These are phyloP conservation scores for Hypoxylon sp. DNA, from an alignment of 2,329 filamentous ascomycete species.

Conservation along the genomic window DNA sequence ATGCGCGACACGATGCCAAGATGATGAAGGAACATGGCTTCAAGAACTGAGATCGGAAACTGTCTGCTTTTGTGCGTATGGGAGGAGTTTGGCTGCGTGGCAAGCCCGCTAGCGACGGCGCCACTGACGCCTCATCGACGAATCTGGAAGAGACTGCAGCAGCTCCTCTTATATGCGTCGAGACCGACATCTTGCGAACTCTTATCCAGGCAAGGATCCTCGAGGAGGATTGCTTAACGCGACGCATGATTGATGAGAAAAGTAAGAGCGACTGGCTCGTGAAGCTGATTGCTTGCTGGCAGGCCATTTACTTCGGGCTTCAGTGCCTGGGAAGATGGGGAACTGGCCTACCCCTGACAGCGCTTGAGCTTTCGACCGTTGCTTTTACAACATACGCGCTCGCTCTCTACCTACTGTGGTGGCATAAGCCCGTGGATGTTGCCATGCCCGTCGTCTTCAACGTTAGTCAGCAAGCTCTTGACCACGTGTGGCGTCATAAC, in stretches of 20 bases:
- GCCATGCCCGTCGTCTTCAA: neutral
- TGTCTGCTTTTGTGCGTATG: neutral
- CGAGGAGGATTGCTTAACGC: neutral
- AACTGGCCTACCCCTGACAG: neutral
- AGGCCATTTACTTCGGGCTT: neutral
- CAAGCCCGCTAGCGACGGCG: neutral
- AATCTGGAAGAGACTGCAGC: neutral
- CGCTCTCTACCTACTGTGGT: neutral
- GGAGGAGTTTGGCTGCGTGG: conserved; percentile 1
- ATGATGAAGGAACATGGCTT: neutral
- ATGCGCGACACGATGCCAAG: neutral
- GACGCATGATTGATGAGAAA: conserved; percentile 1
- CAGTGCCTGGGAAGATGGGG: neutral
- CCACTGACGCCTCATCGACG: neutral
- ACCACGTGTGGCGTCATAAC: neutral
- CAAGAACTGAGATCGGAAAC: neutral
- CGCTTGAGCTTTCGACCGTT: neutral
- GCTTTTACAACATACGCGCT: neutral
- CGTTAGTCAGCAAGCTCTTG: neutral
- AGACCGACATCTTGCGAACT: neutral
- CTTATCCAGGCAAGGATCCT: neutral
- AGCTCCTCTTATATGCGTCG: neutral
- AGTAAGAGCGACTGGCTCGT: neutral
- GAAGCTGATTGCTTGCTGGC: conserved; percentile 1
- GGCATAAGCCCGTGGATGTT: neutral